phyloP scores from a whole-genome alignment of 2,329 filamentous ascomycete genomes.

The Dendrostoma leiphaemia region DNA sequence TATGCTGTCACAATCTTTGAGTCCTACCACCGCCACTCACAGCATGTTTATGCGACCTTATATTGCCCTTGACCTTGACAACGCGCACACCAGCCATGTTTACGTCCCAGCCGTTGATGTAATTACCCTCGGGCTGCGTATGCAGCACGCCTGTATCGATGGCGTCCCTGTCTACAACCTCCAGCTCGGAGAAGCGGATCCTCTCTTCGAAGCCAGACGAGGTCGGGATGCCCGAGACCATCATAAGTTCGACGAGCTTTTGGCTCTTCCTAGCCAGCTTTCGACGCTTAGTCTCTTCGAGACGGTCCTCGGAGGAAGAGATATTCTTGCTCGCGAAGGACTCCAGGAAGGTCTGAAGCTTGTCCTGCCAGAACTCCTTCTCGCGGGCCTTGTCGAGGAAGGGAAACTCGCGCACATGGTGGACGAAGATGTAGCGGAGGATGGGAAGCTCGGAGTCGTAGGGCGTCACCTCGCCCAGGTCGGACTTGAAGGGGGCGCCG shows the following conservation, averaged over 20 bases:
- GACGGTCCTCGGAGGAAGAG: constrained; percentile 89
- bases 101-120: constrained; percentile 94
- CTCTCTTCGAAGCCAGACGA: constrained; percentile 97
- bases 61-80: constrained; percentile 76
- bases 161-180: constrained; percentile 89
- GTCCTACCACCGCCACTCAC: constrained; percentile 47
- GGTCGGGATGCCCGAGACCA: constrained; percentile 95
- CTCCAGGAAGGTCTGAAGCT: constrained; percentile 92
- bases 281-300: constrained; percentile 92
- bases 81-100: constrained; percentile 90
- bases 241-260: constrained; percentile 98
- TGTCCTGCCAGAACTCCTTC: constrained; percentile 99
- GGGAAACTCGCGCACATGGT: constrained; percentile 96
- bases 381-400: constrained; percentile 95
- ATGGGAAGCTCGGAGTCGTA: constrained; percentile 93
- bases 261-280: constrained; percentile 92
- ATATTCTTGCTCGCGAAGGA: constrained; percentile 97
- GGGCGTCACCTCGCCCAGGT: constrained; percentile 87
- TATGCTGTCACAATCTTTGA: no score
- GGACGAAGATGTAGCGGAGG: constrained; percentile 93
- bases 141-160: constrained; percentile 87
- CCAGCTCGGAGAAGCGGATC: constrained; percentile 94
- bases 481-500: constrained; percentile 90
- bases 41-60: constrained; percentile 88
- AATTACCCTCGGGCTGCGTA: constrained; percentile 86